These are phyloP conservation scores for Arthromyces matolae DNA, from an alignment of 768 basidiomycete species.

Conservation along the genomic window DNA sequence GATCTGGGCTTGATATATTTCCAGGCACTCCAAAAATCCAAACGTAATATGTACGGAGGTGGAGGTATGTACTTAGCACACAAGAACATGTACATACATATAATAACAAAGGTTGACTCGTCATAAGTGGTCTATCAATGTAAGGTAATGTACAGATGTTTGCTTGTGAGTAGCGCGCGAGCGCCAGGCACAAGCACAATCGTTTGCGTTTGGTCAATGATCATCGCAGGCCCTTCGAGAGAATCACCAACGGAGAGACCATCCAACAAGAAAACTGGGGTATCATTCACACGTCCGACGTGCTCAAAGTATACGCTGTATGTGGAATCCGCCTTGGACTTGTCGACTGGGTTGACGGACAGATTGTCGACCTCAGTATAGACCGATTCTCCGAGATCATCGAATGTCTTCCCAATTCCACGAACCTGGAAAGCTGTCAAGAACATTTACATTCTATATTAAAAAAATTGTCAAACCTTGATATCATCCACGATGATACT, in stretches of 20 bases:
- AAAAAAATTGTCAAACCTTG: conserved; percentile 48
- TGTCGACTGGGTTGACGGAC: conserved; percentile 35
- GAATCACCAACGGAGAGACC: conserved; percentile 64
- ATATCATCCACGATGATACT: conserved; percentile 86
- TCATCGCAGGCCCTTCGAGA: conserved; percentile 84
- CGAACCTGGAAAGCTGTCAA: conserved; percentile 51
- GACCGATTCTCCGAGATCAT: conserved; percentile 74
- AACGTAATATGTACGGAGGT: too few species aligned
- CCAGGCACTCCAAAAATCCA: too few species aligned
- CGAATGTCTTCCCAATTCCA: conserved; percentile 88
- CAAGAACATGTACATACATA: too few species aligned
- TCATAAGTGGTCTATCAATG: too few species aligned
- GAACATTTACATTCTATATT: background rate
- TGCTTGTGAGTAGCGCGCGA: conserved; percentile 61
- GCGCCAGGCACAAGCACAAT: conserved; percentile 82
- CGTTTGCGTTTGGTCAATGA: conserved; percentile 94
- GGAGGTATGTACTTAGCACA: too few species aligned
- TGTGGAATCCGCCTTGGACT: conserved; percentile 44
- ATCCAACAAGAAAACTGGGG: conserved; percentile 76
- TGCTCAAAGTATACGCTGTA: conserved; percentile 81
- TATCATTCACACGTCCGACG: conserved; percentile 69
- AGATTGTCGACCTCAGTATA: conserved; percentile 68
- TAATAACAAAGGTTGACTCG: too few species aligned
- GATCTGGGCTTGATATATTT: too few species aligned
- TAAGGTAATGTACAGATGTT: conserved; percentile 58